A percentile compares a stretch with the other conserved stretches of the same genome.
Conservation (phyloP, 2,329 filamentous ascomycete species). For the Fusarium pseudonygamai region DNA sequence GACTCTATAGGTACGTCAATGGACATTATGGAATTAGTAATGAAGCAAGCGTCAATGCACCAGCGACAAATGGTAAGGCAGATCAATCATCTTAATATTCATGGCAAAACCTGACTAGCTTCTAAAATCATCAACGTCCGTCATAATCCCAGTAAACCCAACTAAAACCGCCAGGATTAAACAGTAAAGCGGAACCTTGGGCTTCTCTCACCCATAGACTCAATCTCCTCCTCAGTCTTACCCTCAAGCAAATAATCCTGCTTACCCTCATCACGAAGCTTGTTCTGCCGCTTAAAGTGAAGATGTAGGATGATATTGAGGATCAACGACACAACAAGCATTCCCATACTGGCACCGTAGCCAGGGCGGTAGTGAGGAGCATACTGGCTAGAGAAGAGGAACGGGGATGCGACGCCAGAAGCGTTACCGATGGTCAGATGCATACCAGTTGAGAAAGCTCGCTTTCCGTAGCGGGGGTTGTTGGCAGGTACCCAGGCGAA, state of each 20-base stretch:
- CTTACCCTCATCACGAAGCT: slow-evolving; percentile 47
- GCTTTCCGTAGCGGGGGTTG: slow-evolving; percentile 70
- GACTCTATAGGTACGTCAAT: fast-evolving
- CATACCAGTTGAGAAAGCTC: slow-evolving; percentile 68
- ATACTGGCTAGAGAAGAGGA: slow-evolving; percentile 58
- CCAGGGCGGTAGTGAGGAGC: slow-evolving; percentile 58
- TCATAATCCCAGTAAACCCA: fast-evolving
- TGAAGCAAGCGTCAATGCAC: fast-evolving
- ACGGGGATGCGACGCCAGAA: slow-evolving; percentile 70
- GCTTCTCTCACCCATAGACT: slow-evolving; percentile 54
- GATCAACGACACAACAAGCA: slow-evolving; percentile 51
- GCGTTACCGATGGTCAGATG: slow-evolving; percentile 70
- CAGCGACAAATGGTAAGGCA: fast-evolving
- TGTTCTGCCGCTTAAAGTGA: slow-evolving; percentile 49
- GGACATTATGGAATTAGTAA: fast-evolving
- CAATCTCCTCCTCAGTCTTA: slow-evolving; percentile 52
- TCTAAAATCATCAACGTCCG: fast-evolving
- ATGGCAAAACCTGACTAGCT: neutral
- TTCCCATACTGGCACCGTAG: slow-evolving; percentile 60
- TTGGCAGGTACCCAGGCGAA: slow-evolving; percentile 61
- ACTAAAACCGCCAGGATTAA: neutral
- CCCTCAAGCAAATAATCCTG: slow-evolving; percentile 54
- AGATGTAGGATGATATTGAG: slow-evolving; percentile 42
- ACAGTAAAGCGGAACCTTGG: slow-evolving; percentile 45
- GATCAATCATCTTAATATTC: neutral